A percentile compares a stretch with the other conserved stretches of the same genome.
phyloP scores from a whole-genome alignment of 768 basidiomycete genomes.

The Russula earlei region DNA sequence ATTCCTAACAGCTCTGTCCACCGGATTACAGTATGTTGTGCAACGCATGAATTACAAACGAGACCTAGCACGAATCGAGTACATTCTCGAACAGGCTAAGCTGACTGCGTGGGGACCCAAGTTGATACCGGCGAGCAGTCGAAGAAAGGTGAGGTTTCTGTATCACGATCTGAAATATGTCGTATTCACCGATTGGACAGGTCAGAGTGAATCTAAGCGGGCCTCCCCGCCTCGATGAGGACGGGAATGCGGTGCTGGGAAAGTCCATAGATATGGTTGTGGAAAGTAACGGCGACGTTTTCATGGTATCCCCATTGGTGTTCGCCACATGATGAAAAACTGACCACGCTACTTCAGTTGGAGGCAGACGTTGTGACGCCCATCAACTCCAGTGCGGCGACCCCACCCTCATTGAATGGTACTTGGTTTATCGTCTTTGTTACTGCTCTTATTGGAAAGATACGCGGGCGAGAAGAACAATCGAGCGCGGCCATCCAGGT shows the following conservation, averaged over 20 bases:
- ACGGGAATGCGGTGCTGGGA: conserved; percentile 40
- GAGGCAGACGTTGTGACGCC: conserved; percentile 50
- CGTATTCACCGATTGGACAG: conserved; percentile 27
- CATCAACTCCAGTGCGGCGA: conserved; percentile 35
- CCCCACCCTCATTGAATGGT: conserved; percentile 43
- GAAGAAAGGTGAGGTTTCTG: conserved; percentile 49
- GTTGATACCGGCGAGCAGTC: conserved; percentile 49
- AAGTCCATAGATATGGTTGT: conserved; percentile 75
- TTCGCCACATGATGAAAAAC: conserved; percentile 3
- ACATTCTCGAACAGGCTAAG: conserved; percentile 51
- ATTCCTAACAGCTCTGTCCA: conserved; percentile 71
- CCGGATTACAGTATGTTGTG: conserved; percentile 73
- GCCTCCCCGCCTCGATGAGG: conserved; percentile 40
- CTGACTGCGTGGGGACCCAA: conserved; percentile 78
- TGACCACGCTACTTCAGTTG: conserved; percentile 33
- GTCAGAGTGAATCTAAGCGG: conserved; percentile 65
- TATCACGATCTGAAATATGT: not conserved
- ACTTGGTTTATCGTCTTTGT: conserved; percentile 64
- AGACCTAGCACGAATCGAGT: conserved; percentile 61
- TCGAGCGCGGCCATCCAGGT: not conserved
- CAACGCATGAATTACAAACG: conserved; percentile 68
- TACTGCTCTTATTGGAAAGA: conserved; percentile 25
- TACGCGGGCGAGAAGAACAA: conserved; percentile 15
- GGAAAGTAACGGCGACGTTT: conserved; percentile 57
- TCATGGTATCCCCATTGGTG: conserved; percentile 45